Conservation (phyloP, 1,284 basidiomycete species). For the Exobasidium rhododendri region DNA sequence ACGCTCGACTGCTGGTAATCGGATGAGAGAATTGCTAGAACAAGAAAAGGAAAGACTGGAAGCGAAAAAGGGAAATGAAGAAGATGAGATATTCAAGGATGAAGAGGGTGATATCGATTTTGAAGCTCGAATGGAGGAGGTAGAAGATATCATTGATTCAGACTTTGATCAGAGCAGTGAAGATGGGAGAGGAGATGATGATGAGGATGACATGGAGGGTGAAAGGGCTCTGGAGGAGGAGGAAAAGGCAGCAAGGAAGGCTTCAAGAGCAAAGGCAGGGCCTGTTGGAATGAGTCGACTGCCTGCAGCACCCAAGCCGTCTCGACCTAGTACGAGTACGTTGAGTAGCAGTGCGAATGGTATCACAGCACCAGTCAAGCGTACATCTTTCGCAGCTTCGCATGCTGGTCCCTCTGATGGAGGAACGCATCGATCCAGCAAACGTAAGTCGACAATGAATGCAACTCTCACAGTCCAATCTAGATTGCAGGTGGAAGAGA, state of each 20-base stretch:
- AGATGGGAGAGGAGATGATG: conserved; percentile 29
- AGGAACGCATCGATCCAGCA: conserved; percentile 7
- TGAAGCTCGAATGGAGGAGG: conserved; percentile 21
- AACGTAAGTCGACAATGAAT: conserved; percentile 39
- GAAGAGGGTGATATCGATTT: conserved; percentile 48
- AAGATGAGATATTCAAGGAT: conserved; percentile 47
- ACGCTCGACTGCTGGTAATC: conserved; percentile 15
- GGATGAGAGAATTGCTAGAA: conserved; percentile 45
- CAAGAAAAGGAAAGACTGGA: conserved; percentile 33
- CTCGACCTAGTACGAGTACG: conserved; percentile 1
- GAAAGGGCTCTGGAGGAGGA: conserved; percentile 36
- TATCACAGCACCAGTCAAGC: not conserved
- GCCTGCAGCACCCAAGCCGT: not conserved
- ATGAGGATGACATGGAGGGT: conserved; percentile 26
- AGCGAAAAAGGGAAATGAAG: conserved; percentile 6
- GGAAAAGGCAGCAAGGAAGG: conserved; percentile 27
- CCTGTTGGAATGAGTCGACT: not conserved
- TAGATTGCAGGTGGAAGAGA: not conserved
- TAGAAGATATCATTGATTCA: conserved; percentile 44
- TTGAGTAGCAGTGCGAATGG: not conserved
- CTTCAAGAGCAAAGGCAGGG: conserved; percentile 5
- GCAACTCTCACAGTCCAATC: not conserved
- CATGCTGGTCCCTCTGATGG: not conserved
- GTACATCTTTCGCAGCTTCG: conserved; percentile 10
- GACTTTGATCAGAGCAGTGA: conserved; percentile 42